A percentile compares a stretch with the other conserved stretches of the same genome.
These are phyloP conservation scores for Leccinum sublutescens DNA, from an alignment of 768 basidiomycete genomes.

Conservation along the genomic window DNA sequence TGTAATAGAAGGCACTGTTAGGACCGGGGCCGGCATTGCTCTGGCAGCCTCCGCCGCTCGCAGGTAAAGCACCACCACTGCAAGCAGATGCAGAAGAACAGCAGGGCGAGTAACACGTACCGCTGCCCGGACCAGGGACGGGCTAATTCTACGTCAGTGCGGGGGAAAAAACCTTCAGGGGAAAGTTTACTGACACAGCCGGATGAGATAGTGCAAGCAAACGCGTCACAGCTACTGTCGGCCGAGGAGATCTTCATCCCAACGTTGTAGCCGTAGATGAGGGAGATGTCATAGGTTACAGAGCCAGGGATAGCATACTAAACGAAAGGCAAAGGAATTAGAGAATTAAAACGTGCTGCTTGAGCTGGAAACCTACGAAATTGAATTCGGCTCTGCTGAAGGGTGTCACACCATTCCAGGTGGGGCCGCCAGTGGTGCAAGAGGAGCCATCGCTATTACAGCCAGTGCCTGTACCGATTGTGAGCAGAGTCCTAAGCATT, in stretches of 20 bases:
- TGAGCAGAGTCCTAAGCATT: conserved; percentile 4
- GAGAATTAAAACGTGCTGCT: not conserved
- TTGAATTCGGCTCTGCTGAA: conserved; percentile 36
- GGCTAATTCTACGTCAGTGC: conserved; percentile 19
- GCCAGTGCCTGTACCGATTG: conserved; percentile 23
- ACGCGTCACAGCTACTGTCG: conserved; percentile 25
- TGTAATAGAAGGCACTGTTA: conserved; percentile 30
- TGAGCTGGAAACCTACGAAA: conserved; percentile 19
- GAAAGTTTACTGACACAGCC: conserved; percentile 27
- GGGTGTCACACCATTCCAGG: conserved; percentile 30
- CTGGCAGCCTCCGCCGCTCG: conserved; percentile 27
- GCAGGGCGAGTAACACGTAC: conserved; percentile 30
- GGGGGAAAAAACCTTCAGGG: not conserved
- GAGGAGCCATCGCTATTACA: conserved; percentile 19
- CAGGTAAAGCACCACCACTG: conserved; percentile 28
- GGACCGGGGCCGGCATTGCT: conserved; percentile 31
- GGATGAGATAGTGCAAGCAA: conserved; percentile 32
- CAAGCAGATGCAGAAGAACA: conserved; percentile 30
- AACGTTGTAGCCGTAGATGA: conserved; percentile 35
- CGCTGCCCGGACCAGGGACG: conserved; percentile 23
- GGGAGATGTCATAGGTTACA: conserved; percentile 34
- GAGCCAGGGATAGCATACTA: conserved; percentile 25
- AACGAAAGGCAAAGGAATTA: not conserved
- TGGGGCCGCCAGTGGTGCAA: conserved; percentile 31
- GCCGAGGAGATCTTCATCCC: conserved; percentile 35